Conservation (phyloP, 768 basidiomycete genomes). For the Hysterangium stoloniferum region DNA sequence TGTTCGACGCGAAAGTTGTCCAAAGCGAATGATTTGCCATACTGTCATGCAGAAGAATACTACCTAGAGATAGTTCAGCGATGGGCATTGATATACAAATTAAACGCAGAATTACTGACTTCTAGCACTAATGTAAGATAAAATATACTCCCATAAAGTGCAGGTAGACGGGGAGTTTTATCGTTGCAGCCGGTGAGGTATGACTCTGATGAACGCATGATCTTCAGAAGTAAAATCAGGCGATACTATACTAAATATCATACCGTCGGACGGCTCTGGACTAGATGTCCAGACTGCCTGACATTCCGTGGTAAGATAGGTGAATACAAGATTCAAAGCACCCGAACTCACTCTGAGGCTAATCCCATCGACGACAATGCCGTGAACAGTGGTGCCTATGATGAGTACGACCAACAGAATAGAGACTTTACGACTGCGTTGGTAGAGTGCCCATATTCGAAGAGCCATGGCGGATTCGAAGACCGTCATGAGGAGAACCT, state of each 20-base stretch:
- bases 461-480: not conserved
- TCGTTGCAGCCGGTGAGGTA: not conserved
- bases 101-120: no score
- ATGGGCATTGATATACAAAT: no score
- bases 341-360: not conserved
- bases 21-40: not conserved
- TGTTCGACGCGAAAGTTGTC: no score
- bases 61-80: no score
- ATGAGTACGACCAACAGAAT: not conserved
- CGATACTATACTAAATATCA: not conserved
- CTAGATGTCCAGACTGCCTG: not conserved
- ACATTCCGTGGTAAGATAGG: not conserved
- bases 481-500: not conserved
- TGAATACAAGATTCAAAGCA: not conserved
- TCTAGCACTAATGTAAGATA: not conserved
- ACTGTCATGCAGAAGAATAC: slow-evolving; percentile 3
- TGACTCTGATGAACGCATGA: not conserved
- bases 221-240: not conserved
- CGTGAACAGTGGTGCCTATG: not conserved
- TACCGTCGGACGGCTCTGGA: not conserved
- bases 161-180: not conserved
- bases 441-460: slow-evolving; percentile 2
- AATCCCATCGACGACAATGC: not conserved
- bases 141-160: not conserved
- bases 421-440: not conserved